Evolutionary conservation across 495 filamentous ascomycete genomes (phyloP).

Genomic region (Lentithecium fluviatile): DNA sequence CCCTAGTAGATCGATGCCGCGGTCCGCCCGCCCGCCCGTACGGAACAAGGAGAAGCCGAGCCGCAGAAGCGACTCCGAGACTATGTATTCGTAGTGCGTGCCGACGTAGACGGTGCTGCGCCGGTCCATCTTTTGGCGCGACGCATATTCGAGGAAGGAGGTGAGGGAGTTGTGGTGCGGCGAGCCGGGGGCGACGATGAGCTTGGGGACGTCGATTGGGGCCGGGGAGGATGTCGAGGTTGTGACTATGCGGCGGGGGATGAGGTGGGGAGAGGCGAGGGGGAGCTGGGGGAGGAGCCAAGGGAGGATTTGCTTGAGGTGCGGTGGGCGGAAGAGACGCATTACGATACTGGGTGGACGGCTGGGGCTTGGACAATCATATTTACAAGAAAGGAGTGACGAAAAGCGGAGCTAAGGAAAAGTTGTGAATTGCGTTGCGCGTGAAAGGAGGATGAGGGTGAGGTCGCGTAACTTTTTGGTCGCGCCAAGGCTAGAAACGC

Average conservation of each 20-base stretch:
- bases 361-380: neutral
- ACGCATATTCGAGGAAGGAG: slow-evolving; percentile 71
- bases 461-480: neutral
- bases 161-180: slow-evolving; percentile 60
- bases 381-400: slow-evolving; percentile 23
- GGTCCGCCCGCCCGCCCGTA: slow-evolving; percentile 71
- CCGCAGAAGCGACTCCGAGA: slow-evolving; percentile 57
- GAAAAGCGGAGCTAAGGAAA: neutral
- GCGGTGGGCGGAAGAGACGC: slow-evolving; percentile 11
- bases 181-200: slow-evolving; percentile 41
- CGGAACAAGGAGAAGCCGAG: slow-evolving; percentile 68
- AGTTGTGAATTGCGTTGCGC: neutral
- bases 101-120: slow-evolving; percentile 59
- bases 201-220: slow-evolving; percentile 32
- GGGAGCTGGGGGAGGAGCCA: neutral
- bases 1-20: slow-evolving; percentile 81
- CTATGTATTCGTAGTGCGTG: slow-evolving; percentile 75
- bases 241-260: slow-evolving; percentile 11
- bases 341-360: slow-evolving; percentile 8
- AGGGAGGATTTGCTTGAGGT: neutral
- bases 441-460: neutral
- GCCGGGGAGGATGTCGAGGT: slow-evolving; percentile 6
- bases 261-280: neutral
- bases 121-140: slow-evolving; percentile 52
- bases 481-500: neutral